Percentiles rank a stretch among this genome's conserved stretches.
Evolutionary conservation across 345 rosid genomes (phyloP).

Genomic region (Pseudoturritis turrita): DNA sequence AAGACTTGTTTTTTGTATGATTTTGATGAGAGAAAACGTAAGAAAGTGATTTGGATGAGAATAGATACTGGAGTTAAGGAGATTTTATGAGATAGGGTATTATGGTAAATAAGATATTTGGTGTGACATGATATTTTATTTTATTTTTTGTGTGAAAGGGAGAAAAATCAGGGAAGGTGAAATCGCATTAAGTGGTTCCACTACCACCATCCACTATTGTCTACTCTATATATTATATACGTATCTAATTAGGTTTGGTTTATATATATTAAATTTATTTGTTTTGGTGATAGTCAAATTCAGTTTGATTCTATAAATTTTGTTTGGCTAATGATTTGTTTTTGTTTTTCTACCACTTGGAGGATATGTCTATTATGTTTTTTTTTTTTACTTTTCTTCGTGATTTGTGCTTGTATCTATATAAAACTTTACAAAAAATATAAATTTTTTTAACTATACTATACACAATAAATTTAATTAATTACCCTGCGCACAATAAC

Average conservation of each 20-base stretch:
- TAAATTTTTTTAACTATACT: too few relatives aligned
- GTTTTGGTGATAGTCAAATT: conserved; percentile 20
- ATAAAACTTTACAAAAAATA: too few relatives aligned
- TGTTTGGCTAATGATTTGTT: conserved; percentile 9
- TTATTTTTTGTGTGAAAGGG: conserved; percentile 24
- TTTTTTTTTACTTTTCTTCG: not conserved
- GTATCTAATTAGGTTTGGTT: conserved; percentile 9
- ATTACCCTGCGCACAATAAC: too few relatives aligned
- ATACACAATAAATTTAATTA: not conserved
- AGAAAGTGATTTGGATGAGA: not conserved
- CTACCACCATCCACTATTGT: conserved; percentile 41
- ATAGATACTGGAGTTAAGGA: conserved; percentile 4
- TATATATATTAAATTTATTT: not conserved
- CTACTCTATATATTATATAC: conserved; percentile 29
- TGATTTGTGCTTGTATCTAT: not conserved
- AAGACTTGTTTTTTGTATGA: not conserved
- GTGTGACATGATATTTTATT: conserved; percentile 1
- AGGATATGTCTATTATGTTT: not conserved
- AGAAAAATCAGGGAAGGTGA: conserved; percentile 32
- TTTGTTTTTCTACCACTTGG: not conserved
- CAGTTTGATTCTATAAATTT: not conserved
- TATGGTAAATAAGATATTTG: conserved; percentile 16
- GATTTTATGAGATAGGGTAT: conserved; percentile 4
- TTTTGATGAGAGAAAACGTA: conserved; percentile 15
- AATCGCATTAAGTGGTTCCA: conserved; percentile 38